Percentiles rank a stretch among this genome's conserved stretches.
phyloP scores from a whole-genome alignment of 441 rosid species.

The Bocquillonia castaneifolia region DNA sequence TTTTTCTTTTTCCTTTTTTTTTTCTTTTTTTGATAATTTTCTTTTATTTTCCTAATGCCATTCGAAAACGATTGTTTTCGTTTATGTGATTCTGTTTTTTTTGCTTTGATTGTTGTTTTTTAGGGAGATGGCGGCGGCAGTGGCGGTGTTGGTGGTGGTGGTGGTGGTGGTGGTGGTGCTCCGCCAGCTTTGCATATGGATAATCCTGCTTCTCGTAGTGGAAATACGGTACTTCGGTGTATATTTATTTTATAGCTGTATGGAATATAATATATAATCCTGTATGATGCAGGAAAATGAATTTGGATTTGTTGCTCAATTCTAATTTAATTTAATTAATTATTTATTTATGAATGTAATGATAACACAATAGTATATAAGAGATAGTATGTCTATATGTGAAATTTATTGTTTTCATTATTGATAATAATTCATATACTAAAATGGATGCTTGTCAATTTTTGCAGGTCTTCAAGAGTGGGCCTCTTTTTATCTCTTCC shows the following conservation, averaged over 20 bases:
- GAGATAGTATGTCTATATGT: background rate
- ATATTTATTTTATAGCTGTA: background rate
- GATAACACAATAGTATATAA: background rate
- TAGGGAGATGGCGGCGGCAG: conserved; percentile 35
- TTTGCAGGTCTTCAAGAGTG: conserved; percentile 93
- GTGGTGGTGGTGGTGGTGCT: conserved; percentile 4
- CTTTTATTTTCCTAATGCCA: background rate
- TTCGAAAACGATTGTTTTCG: background rate
- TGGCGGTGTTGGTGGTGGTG: conserved; percentile 5
- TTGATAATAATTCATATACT: conserved; percentile 8
- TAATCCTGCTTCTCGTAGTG: conserved; percentile 31
- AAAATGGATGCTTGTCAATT: too few relatives aligned
- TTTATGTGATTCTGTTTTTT: background rate
- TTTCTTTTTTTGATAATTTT: background rate
- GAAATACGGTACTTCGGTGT: conserved; percentile 37
- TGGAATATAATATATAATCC: background rate
- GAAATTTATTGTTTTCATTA: background rate
- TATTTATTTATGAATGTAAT: background rate
- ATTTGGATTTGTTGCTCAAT: background rate
- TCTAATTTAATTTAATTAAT: background rate
- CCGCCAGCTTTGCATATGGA: conserved; percentile 32
- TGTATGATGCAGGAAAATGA: background rate
- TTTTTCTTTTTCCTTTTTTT: background rate
- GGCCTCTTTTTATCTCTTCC: conserved; percentile 85
- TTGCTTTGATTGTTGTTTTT: background rate